Base-by-base conservation (phyloP, 2,329 filamentous ascomycete genomes). In the Phialocephala sp. region DNA sequence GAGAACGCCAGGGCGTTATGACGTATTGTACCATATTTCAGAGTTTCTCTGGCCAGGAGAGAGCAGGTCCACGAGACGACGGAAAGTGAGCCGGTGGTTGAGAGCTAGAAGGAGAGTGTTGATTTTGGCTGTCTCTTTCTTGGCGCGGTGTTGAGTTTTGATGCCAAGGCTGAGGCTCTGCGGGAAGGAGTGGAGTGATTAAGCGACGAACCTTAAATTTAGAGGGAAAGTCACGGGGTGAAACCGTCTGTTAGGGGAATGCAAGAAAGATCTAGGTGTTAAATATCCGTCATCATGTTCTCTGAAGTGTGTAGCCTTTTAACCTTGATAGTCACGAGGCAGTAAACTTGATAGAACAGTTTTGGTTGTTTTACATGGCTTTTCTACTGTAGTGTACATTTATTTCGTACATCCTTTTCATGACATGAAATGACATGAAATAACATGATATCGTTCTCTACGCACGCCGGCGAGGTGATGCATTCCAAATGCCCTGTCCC, bases 1-100 rank as follows among this genome's bases (percentile, higher is more conserved):
- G 84, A 76, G 86, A 80, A 69, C 89, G 88, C 91, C 91, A 93
- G 39, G 90, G 90, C 62, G 90, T 92, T 73, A 91, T 87, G 68
- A 89, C 83, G 79, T 91, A 92, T 74, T 89, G 87, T 35, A 90
- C 87, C 88, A 91, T 91, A 12, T 22, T 63, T 39, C 1, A 15
- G 15, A 8, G 20, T 8, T 20, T n/a, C 15, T 24, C 11, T 39
- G 24, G 5, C 4, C 2, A 9, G 1, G 27, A 8, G n/a, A 12
- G 22, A 45, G n/a, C 37, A 2, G 22, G 20, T 45, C 2, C 20
- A 39, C 22, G 20, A 12, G 14, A 56, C 20, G 24, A 14, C 18
- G n/a, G 15, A 47, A n/a, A 9, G 60, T 47, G 18, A 50, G 15
- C 15, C 14, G 27, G 43, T 55, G 35, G 37, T 32, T 52, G 47